These are phyloP conservation scores for Phytomonas francai DNA, from an alignment of 208 protist genomes.

Conservation along the genomic window DNA sequence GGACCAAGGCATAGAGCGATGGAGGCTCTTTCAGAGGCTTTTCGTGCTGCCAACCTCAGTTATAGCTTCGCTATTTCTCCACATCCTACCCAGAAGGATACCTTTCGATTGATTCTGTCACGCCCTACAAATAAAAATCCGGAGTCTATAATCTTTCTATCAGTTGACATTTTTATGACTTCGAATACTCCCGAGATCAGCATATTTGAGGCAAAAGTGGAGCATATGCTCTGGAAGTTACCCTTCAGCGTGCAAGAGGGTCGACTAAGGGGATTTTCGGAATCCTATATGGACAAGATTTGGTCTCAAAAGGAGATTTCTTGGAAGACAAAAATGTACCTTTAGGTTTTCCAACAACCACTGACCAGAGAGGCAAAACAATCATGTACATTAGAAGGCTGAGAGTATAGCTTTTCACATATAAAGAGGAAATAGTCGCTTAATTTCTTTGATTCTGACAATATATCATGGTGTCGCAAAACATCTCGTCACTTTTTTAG, in stretches of 20 bases:
- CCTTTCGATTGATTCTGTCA: constrained; percentile 50
- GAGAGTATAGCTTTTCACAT: not conserved
- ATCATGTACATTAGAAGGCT: not conserved
- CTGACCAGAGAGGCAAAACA: not conserved
- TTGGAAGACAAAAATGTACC: not conserved
- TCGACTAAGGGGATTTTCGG: not conserved
- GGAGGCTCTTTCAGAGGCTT: constrained; percentile 28
- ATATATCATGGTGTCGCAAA: too few relatives aligned
- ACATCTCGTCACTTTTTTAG: too few relatives aligned
- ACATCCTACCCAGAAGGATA: constrained; percentile 19
- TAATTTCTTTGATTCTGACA: too few relatives aligned
- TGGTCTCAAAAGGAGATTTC: constrained; percentile 9
- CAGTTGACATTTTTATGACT: constrained; percentile 17
- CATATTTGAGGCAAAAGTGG: constrained; percentile 17
- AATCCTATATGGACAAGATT: constrained; percentile 12
- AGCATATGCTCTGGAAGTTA: constrained; percentile 26
- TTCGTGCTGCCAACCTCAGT: constrained; percentile 22
- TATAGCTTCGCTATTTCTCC: constrained; percentile 56
- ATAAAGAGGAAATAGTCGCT: too few relatives aligned
- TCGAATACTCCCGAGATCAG: not conserved
- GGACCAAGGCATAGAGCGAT: constrained; percentile 3
- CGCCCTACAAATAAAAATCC: constrained; percentile 40
- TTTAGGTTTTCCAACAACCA: not conserved
- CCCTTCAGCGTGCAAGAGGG: constrained; percentile 15
- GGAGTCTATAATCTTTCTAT: constrained; percentile 42